A percentile compares a stretch with the other conserved stretches of the same genome.
Conservation (phyloP, 2,329 filamentous ascomycete species). For the Coniochaeta sp. region DNA sequence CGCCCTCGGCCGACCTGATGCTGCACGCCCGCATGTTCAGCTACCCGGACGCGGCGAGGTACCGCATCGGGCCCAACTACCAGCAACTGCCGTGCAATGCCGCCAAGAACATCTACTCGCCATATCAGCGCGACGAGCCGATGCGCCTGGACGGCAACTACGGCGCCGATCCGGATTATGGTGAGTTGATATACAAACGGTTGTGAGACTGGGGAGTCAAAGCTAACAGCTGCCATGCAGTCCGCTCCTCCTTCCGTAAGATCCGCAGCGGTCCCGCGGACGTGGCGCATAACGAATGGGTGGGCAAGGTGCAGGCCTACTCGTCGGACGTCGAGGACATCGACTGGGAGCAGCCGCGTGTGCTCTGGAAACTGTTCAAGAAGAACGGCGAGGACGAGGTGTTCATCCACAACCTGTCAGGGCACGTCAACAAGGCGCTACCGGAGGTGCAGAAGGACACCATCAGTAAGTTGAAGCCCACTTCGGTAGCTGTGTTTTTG, state of each 20-base stretch:
- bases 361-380: too few species aligned
- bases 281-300: not conserved
- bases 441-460: too few species aligned
- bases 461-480: too few species aligned
- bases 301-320: not conserved
- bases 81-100: constrained; percentile 48
- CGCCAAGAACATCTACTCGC: constrained; percentile 20
- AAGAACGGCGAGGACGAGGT: too few species aligned
- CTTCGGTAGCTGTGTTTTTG: not conserved
- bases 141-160: constrained; percentile 32
- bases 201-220: constrained; percentile 43
- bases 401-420: too few species aligned
- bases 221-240: constrained; percentile 38
- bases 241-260: not conserved
- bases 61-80: constrained; percentile 53
- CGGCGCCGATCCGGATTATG: constrained; percentile 36
- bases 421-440: too few species aligned
- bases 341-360: too few species aligned
- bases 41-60: constrained; percentile 48
- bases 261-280: not conserved
- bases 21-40: constrained; percentile 30
- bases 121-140: constrained; percentile 31
- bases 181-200: constrained; percentile 49
- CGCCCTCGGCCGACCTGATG: constrained; percentile 27
- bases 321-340: too few species aligned